Percentiles rank a stretch among this genome's conserved stretches.
Conservation (phyloP, 805 yeast genomes). For the Ogataea chonburiensis region DNA sequence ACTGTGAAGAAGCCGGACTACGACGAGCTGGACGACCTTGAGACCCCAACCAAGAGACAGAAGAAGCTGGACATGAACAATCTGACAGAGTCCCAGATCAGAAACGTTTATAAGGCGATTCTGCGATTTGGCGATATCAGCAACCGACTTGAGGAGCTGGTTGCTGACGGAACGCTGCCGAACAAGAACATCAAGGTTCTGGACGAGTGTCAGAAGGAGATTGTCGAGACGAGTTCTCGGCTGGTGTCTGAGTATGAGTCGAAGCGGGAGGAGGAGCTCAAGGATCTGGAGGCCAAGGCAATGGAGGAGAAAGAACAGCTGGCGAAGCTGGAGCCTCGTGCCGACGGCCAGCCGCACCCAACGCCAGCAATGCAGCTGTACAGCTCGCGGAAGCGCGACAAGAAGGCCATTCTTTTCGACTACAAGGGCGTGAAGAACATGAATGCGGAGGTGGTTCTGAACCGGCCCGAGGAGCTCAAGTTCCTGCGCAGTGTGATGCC, state of each 20-base stretch:
- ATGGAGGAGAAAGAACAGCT: slow-evolving; percentile 47
- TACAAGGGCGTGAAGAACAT: slow-evolving; percentile 83
- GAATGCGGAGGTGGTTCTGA: slow-evolving; percentile 84
- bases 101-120: slow-evolving; percentile 81
- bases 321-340: slow-evolving; percentile 30
- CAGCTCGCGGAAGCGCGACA: slow-evolving; percentile 67
- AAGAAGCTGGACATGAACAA: slow-evolving; percentile 43
- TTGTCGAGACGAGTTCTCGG: slow-evolving; percentile 59
- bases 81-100: slow-evolving; percentile 80
- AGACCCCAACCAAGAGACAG: slow-evolving; percentile 34
- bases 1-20: slow-evolving; percentile 51
- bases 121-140: slow-evolving; percentile 78
- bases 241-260: slow-evolving; percentile 64
- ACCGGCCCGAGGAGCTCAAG: slow-evolving; percentile 83
- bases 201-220: slow-evolving; percentile 72
- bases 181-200: slow-evolving; percentile 79
- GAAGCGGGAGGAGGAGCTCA: slow-evolving; percentile 53
- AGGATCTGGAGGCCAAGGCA: slow-evolving; percentile 61
- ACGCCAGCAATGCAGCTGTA: slow-evolving; percentile 37
- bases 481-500: slow-evolving; percentile 55
- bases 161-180: slow-evolving; percentile 85
- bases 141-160: slow-evolving; percentile 77
- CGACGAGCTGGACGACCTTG: slow-evolving; percentile 37
- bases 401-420: slow-evolving; percentile 86
- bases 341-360: slow-evolving; percentile 31